Conservation (phyloP, 148 eudicot genomes). For the Spergularia marina region DNA sequence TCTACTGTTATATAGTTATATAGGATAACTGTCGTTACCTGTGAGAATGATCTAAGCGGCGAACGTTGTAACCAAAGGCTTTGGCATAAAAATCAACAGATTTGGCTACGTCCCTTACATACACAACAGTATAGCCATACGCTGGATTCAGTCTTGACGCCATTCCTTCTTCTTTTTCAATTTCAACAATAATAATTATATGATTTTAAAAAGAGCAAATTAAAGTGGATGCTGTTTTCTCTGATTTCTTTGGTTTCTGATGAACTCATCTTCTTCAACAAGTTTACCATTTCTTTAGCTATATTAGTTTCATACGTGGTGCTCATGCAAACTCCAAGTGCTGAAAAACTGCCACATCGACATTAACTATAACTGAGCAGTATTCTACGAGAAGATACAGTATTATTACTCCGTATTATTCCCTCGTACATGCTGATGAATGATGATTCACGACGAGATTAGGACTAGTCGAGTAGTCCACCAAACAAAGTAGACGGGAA, state of each 20-base stretch:
- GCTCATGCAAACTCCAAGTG: conserved; percentile 17
- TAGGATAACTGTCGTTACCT: conserved; percentile 30
- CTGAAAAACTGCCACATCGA: not conserved
- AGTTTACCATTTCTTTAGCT: not conserved
- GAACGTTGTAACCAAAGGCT: conserved; percentile 75
- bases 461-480: too few species aligned
- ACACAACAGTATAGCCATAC: conserved; percentile 76
- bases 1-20: not conserved
- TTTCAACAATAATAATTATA: not conserved
- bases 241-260: not conserved
- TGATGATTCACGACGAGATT: too few species aligned
- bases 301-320: conserved; percentile 16
- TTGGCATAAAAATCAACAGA: conserved; percentile 70
- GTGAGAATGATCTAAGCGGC: conserved; percentile 63
- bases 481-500: too few species aligned
- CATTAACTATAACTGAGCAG: too few species aligned
- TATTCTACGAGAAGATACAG: too few species aligned
- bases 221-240: not conserved
- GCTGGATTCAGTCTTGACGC: conserved; percentile 53
- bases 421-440: too few species aligned
- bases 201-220: not conserved
- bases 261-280: not conserved
- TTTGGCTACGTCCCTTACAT: conserved; percentile 82
- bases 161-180: conserved; percentile 25
- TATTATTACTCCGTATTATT: too few species aligned